These are phyloP conservation scores for Hygrocybe punicea DNA, from an alignment of 768 basidiomycete genomes.

Conservation along the genomic window DNA sequence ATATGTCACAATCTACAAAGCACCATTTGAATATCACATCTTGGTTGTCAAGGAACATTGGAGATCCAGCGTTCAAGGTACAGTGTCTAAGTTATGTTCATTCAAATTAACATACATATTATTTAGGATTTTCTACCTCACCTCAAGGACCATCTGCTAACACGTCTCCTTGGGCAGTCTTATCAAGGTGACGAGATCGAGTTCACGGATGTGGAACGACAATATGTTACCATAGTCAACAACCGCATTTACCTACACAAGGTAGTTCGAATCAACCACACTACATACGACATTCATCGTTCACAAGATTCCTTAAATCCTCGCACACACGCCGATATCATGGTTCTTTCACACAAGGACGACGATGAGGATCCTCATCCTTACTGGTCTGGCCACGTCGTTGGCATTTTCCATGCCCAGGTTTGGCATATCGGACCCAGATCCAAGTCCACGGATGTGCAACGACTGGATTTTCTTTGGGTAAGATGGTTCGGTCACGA, in stretches of 20 bases:
- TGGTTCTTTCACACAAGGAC: slow-evolving; percentile 8
- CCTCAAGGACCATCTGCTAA: slow-evolving; percentile 31
- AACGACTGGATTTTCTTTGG: slow-evolving; percentile 40
- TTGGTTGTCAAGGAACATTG: not conserved
- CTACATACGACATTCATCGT: slow-evolving; percentile 30
- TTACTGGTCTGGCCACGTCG: slow-evolving; percentile 9
- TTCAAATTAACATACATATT: slow-evolving; percentile 14
- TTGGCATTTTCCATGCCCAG: slow-evolving; percentile 29
- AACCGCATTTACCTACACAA: slow-evolving; percentile 31
- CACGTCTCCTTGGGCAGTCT: slow-evolving; percentile 15
- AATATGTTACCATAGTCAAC: slow-evolving; percentile 17
- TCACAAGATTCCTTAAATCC: slow-evolving; percentile 39
- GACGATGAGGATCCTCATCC: slow-evolving; percentile 20
- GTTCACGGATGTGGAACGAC: slow-evolving; percentile 14
- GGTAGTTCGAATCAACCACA: slow-evolving; percentile 21
- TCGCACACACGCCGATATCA: slow-evolving; percentile 5
- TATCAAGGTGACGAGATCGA: slow-evolving; percentile 16
- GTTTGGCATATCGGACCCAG: slow-evolving; percentile 17
- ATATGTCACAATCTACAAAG: slow-evolving; percentile 18
- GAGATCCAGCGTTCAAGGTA: slow-evolving; percentile 20
- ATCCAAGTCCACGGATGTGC: not conserved
- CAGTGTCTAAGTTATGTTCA: too few relatives aligned
- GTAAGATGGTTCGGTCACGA: slow-evolving; percentile 39
- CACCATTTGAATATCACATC: slow-evolving; percentile 25
- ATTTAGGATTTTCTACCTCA: slow-evolving; percentile 23